These are phyloP conservation scores for Berberis vulgaris DNA, from an alignment of 164 flowering plant species.

Conservation along the genomic window DNA sequence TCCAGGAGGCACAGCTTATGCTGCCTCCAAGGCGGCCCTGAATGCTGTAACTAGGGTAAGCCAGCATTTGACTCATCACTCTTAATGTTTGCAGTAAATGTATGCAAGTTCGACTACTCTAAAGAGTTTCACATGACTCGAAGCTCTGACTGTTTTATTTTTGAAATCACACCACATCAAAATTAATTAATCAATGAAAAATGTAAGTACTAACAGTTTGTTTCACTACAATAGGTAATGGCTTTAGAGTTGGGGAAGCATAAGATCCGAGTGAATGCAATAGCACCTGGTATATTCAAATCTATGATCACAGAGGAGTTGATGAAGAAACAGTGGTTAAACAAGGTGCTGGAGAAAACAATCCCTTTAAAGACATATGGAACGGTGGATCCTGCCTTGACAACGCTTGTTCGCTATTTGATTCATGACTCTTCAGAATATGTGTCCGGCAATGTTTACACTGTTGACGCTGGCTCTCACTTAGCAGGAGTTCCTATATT, in stretches of 20 bases:
- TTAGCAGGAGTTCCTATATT: slow-evolving; percentile 33
- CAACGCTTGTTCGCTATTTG: slow-evolving; percentile 34
- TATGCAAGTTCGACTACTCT: too few relatives aligned
- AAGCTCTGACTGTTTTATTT: too few relatives aligned
- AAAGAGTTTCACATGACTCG: too few relatives aligned
- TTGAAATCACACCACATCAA: too few relatives aligned
- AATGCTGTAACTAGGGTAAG: slow-evolving; percentile 58
- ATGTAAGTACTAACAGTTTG: neutral
- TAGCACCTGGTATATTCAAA: slow-evolving; percentile 28
- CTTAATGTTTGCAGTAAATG: neutral
- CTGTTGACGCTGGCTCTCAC: slow-evolving; percentile 32
- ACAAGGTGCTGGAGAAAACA: slow-evolving; percentile 18
- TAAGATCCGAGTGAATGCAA: slow-evolving; percentile 27
- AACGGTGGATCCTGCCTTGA: slow-evolving; percentile 27
- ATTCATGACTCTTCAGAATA: slow-evolving; percentile 31
- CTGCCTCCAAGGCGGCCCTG: slow-evolving; percentile 45
- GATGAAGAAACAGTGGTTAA: slow-evolving; percentile 29
- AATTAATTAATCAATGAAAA: too few relatives aligned
- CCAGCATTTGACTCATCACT: neutral
- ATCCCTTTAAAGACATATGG: slow-evolving; percentile 25
- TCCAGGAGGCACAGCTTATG: slow-evolving; percentile 52
- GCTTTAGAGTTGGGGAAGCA: slow-evolving; percentile 25
- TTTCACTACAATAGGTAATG: slow-evolving; percentile 7
- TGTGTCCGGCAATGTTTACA: slow-evolving; percentile 29
- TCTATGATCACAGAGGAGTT: slow-evolving; percentile 30